Base-by-base conservation (phyloP, 2,329 filamentous ascomycete genomes). In the Plectosphaerella cucumerina region DNA sequence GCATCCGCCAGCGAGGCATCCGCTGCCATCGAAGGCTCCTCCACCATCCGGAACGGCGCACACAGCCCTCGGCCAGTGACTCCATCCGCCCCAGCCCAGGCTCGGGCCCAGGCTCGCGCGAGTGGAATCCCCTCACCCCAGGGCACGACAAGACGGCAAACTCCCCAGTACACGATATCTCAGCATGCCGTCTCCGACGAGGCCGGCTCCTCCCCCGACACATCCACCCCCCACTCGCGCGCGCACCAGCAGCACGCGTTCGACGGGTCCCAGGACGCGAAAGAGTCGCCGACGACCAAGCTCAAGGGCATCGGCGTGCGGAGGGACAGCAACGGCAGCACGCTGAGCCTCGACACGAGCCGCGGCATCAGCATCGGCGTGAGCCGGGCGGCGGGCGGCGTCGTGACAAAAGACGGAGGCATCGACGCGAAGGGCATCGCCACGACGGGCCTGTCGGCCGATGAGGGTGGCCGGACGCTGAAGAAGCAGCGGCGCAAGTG, bases 311-410 rank as follows among this genome's bases (percentile, higher is more conserved):
- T 59, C 3, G 64, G 62, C 11, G 61, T 63, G 9, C 59, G 65
- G 10, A 58, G 65, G 15, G 62, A 62, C 35, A 62, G 63, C 42
- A 51, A 55, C 3, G 61, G 60, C 6, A 73, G 69, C 53, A 68
- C 60, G 44, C 63, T 75, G 15, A 74, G 70, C 47, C 48, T 74
- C 23, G 70, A 71, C 39, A 61, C 63, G 8, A 65, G 67, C 4
- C 64, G 67, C 34, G 71, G 71, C 3, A 76, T 75, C 50, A 69
- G 61, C 31, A 62, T 75, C 33, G 71, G 68, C 8, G 61, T 65
- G 6, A 65, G 70, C 22, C 70, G 63, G 51, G 65, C 50, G 2
- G 62, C 61, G 10, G 63, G 62, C 2, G 64, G 68, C 5, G 61
- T 72, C 1, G 64, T 72, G 41, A 72, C 69, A 43, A 60, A 53